Base-by-base conservation (phyloP, 75 land plant species). In the Larix kaempferi region DNA sequence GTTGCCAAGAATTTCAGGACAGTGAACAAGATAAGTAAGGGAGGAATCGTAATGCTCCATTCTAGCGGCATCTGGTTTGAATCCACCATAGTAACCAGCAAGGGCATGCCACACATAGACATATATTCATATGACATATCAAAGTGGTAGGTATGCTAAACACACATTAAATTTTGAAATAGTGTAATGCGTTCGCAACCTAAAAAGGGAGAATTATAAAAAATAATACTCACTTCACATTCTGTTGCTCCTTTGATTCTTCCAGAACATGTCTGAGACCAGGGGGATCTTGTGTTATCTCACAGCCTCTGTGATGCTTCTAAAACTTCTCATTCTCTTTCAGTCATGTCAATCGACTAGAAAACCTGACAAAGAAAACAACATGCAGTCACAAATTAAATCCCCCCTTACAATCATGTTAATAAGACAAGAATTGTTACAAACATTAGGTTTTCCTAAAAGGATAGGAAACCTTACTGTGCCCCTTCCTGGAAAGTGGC, bases 261-360 rank as follows among this genome's bases (percentile, higher is more conserved):
- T 80, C 77, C 0, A 95, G 94, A 19, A 91, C 83, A 73, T 79
- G 86, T 60, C 56, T 84, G 80, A 19, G 80, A n/a, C n/a, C n/a
- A n/a, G n/a, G n/a, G n/a, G n/a, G n/a, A n/a, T n/a, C n/a, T n/a
- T n/a, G n/a, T n/a, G n/a, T 80, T 77, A 60, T 73, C 41, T 49
- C 54, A 26, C 19, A 5, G 15, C 74, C 71, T 33, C 56, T 19
- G 77, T 76, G 78, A 57, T 89, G 78, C 77, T 82, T 93, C 72
- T 91, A 94, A 82, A 95, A 93, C 83, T 95, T 95, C 12, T 80
- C 35, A 71, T 95, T 95, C 80, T 95, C 98, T 73, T 93, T 95
- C 54, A 95, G 89, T 23, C 91, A 88, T 23, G 92, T 89, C 73
- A 95, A 79, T 77, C 93, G 83, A 73, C 79, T 86, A 12, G 86